These are phyloP conservation scores for Urtica urens DNA, from an alignment of 306 rosid genomes.

Conservation along the genomic window DNA sequence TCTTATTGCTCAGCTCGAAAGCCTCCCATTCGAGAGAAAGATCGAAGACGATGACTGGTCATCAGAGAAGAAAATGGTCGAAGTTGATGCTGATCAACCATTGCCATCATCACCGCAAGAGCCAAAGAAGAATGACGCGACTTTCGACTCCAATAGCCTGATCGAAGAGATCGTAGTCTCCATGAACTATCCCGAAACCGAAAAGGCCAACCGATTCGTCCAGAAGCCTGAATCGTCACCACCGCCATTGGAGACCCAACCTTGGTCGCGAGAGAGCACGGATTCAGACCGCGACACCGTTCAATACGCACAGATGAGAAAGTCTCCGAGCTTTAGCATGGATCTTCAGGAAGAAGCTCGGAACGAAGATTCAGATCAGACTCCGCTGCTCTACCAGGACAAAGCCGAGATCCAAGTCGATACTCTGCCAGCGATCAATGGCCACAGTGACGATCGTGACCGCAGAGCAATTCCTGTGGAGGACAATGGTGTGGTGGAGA, in stretches of 20 bases:
- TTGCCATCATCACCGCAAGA: too few relatives aligned
- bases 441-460: too few relatives aligned
- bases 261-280: slow-evolving; percentile 40
- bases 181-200: slow-evolving; percentile 16
- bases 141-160: slow-evolving; percentile 24
- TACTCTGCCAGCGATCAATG: background rate
- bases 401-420: slow-evolving; percentile 23
- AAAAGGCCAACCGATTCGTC: slow-evolving; percentile 15
- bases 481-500: too few relatives aligned
- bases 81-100: too few relatives aligned
- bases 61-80: slow-evolving; percentile 10
- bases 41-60: slow-evolving; percentile 6
- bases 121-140: too few relatives aligned
- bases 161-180: slow-evolving; percentile 20
- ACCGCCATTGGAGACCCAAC: slow-evolving; percentile 21
- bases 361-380: slow-evolving; percentile 44
- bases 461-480: too few relatives aligned
- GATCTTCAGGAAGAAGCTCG: slow-evolving; percentile 40
- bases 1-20: slow-evolving; percentile 19
- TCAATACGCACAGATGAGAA: slow-evolving; percentile 32
- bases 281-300: slow-evolving; percentile 50
- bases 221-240: slow-evolving; percentile 17
- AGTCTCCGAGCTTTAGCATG: slow-evolving; percentile 76
- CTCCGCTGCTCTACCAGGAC: slow-evolving; percentile 38
- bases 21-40: slow-evolving; percentile 10